Conservation (phyloP, 768 basidiomycete genomes). For the Tricholoma sp. region DNA sequence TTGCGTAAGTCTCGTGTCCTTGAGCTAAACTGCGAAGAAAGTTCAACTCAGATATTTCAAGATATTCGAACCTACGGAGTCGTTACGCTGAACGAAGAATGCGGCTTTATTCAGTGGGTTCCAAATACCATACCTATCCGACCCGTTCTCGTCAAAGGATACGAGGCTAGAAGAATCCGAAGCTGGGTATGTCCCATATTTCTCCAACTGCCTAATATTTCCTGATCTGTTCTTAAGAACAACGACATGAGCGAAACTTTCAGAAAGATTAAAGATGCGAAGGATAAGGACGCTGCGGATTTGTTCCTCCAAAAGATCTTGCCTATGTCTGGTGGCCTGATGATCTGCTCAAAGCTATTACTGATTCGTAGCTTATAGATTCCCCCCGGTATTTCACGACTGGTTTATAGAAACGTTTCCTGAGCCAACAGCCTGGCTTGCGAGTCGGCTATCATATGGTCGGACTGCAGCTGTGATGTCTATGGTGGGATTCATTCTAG, state of each 20-base stretch:
- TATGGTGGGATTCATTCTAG: conserved; percentile 96
- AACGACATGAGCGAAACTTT: conserved; percentile 42
- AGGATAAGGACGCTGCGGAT: conserved; percentile 46
- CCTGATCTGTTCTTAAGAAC: conserved; percentile 25
- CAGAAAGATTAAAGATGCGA: conserved; percentile 43
- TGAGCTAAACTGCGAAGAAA: too few species aligned
- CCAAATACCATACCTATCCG: conserved; percentile 86
- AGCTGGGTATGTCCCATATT: conserved; percentile 32
- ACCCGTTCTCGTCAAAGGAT: conserved; percentile 63
- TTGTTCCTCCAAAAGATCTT: conserved; percentile 54
- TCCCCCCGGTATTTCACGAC: conserved; percentile 86
- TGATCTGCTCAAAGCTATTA: background rate
- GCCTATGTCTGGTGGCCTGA: conserved; percentile 37
- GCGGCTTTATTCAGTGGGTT: conserved; percentile 98
- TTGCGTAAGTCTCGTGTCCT: conserved; percentile 56
- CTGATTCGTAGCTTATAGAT: conserved; percentile 35
- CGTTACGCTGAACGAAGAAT: conserved; percentile 95
- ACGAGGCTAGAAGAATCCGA: conserved; percentile 42
- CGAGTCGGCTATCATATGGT: conserved; percentile 79
- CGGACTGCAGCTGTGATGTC: conserved; percentile 96
- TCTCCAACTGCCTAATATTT: background rate
- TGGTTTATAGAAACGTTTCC: conserved; percentile 98
- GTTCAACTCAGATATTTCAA: conserved; percentile 21
- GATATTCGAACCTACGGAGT: conserved; percentile 98
- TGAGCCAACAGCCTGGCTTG: conserved; percentile 92